A percentile compares a stretch with the other conserved stretches of the same genome.
phyloP scores from a whole-genome alignment of 768 basidiomycete species.

The Lentinula sp. region DNA sequence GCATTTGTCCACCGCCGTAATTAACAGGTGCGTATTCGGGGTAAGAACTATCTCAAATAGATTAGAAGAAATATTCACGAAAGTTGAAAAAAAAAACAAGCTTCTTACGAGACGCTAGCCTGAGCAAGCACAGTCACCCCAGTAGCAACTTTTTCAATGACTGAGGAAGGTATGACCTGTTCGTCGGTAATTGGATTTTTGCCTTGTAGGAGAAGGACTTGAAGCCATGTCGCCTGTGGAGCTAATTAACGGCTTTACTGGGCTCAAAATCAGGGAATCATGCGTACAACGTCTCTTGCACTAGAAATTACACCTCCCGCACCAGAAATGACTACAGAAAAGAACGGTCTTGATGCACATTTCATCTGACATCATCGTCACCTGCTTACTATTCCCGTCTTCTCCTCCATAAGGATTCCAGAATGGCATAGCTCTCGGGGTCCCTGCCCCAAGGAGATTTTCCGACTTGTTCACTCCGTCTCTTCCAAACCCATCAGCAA shows the following conservation, averaged over 20 bases:
- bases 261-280: not conserved
- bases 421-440: slow-evolving; percentile 13
- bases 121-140: slow-evolving; percentile 14
- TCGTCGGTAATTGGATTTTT: slow-evolving; percentile 15
- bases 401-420: slow-evolving; percentile 17
- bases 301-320: slow-evolving; percentile 23
- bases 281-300: slow-evolving; percentile 19
- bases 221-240: slow-evolving; percentile 22
- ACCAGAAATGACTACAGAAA: slow-evolving; percentile 15
- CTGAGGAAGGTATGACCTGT: slow-evolving; percentile 18
- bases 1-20: slow-evolving; percentile 23
- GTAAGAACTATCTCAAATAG: not conserved
- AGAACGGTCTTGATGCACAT: not conserved
- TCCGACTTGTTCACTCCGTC: slow-evolving; percentile 13
- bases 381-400: slow-evolving; percentile 15
- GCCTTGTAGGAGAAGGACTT: slow-evolving; percentile 20
- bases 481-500: slow-evolving; percentile 18
- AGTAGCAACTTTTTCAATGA: slow-evolving; percentile 16
- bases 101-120: not conserved
- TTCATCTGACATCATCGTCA: not conserved
- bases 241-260: not conserved
- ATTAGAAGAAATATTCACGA: not conserved
- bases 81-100: no score
- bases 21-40: slow-evolving; percentile 17
- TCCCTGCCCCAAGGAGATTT: slow-evolving; percentile 17